Percentiles rank a stretch among this genome's conserved stretches.
These are phyloP conservation scores for Hymenotorrendiella dingleyae DNA, from an alignment of 2,329 filamentous ascomycete genomes.

Conservation along the genomic window DNA sequence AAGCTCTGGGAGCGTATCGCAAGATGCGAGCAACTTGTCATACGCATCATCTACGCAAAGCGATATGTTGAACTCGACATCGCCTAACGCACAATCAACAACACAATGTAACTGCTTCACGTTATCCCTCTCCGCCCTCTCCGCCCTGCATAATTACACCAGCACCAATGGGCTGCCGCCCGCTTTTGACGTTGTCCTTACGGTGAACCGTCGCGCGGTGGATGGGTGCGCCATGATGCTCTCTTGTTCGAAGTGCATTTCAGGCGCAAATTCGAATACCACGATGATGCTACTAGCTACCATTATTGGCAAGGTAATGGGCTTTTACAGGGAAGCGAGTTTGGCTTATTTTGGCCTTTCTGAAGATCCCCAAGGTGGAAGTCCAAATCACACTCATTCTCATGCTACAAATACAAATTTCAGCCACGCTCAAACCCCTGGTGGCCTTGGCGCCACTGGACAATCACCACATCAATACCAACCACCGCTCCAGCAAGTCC, in stretches of 20 bases:
- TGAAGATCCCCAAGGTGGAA: too few species aligned
- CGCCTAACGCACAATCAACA: not conserved
- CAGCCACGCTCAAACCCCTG: too few species aligned
- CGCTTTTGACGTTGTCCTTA: constrained; percentile 39
- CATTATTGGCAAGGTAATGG: constrained; percentile 42
- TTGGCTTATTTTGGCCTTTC: constrained; percentile 34
- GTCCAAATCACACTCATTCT: not conserved
- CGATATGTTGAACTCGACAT: not conserved
- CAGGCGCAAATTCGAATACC: constrained; percentile 38
- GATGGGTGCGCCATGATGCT: constrained; percentile 44
- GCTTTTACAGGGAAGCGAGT: constrained; percentile 40
- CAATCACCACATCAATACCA: constrained; percentile 2
- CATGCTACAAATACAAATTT: too few species aligned
- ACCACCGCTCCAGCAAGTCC: constrained; percentile 25
- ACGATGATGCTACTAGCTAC: constrained; percentile 45
- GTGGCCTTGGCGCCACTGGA: too few species aligned
- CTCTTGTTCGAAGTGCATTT: constrained; percentile 40
- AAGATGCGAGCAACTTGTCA: too few species aligned
- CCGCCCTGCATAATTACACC: constrained; percentile 41
- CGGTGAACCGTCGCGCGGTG: constrained; percentile 42
- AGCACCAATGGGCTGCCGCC: constrained; percentile 35
- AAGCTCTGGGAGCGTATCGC: too few species aligned
- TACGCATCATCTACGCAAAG: constrained; percentile 2
- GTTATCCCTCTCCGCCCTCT: constrained; percentile 40
- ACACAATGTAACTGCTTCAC: constrained; percentile 43